Percentiles rank a stretch among this genome's conserved stretches.
phyloP scores from a whole-genome alignment of 352 stramenopile species.

The Phytophthora brassicae region DNA sequence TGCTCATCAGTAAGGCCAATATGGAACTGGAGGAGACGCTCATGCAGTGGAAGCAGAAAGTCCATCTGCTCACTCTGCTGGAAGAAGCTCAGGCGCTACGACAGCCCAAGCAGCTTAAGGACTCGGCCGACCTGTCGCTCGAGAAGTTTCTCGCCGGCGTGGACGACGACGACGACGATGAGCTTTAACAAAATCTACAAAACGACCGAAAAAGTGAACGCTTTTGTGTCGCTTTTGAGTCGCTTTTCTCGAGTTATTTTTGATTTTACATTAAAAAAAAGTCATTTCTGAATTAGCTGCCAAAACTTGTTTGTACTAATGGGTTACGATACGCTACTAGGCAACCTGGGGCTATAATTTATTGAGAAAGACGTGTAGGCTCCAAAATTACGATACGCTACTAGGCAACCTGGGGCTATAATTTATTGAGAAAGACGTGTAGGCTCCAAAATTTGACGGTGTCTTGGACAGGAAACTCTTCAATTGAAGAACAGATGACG shows the following conservation, averaged over 20 bases:
- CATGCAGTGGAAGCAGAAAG: slow-evolving; percentile 98
- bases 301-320: slow-evolving; percentile 18
- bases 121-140: slow-evolving; percentile 62
- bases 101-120: slow-evolving; percentile 32
- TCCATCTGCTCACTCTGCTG: slow-evolving; percentile 90
- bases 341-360: slow-evolving; percentile 33
- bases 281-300: too few relatives aligned
- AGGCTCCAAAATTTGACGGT: too few relatives aligned
- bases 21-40: slow-evolving; percentile 98
- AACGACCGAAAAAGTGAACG: too few relatives aligned
- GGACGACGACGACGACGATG: slow-evolving; percentile 75
- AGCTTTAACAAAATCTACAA: too few relatives aligned
- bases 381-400: too few relatives aligned
- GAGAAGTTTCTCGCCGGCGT: slow-evolving; percentile 82
- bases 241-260: too few relatives aligned
- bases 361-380: slow-evolving; percentile 14
- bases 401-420: slow-evolving; percentile 37
- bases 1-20: slow-evolving; percentile 97
- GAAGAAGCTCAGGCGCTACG: slow-evolving; percentile 66
- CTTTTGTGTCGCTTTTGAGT: too few relatives aligned
- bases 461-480: slow-evolving; percentile 32
- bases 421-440: slow-evolving; percentile 32
- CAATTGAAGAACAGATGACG: slow-evolving; percentile 17
- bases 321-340: neutral
- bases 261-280: too few relatives aligned